phyloP scores from a whole-genome alignment of 1,139 yeast genomes.

The Tardiomyces digboiensis region DNA sequence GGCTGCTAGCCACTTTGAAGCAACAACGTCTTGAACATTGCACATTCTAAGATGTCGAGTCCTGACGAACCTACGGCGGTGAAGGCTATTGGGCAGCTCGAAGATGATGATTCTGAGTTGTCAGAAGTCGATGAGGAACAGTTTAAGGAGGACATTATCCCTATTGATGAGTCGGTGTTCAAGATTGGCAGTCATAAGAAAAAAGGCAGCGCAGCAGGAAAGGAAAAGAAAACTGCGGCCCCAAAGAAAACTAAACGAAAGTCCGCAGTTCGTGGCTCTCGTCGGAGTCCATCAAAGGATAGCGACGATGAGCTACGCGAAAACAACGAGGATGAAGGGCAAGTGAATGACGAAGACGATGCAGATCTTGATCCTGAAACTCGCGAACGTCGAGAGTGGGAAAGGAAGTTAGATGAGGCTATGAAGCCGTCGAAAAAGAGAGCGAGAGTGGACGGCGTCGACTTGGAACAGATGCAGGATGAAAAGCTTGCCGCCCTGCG shows the following conservation, averaged over 20 bases:
- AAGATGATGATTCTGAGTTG: constrained; percentile 21
- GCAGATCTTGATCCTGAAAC: constrained; percentile 31
- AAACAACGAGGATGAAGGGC: constrained; percentile 9
- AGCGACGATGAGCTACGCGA: constrained; percentile 8
- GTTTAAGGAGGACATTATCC: constrained; percentile 21
- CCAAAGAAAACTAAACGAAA: constrained; percentile 2
- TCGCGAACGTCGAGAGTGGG: constrained; percentile 66
- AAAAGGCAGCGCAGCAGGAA: constrained; percentile 3
- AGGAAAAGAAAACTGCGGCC: constrained; percentile 7
- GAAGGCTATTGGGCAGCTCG: background rate
- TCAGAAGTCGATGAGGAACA: constrained; percentile 32
- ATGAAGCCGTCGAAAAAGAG: constrained; percentile 43
- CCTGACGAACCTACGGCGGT: background rate
- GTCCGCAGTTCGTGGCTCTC: background rate
- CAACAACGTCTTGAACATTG: too few relatives aligned
- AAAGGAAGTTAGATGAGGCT: constrained; percentile 72
- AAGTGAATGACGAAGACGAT: constrained; percentile 9
- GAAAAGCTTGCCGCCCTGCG: constrained; percentile 75
- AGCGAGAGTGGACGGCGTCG: constrained; percentile 74
- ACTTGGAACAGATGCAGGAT: constrained; percentile 90
- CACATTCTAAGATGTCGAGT: too few relatives aligned
- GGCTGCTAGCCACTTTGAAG: too few relatives aligned
- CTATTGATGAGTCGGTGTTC: constrained; percentile 32
- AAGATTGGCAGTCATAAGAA: constrained; percentile 31
- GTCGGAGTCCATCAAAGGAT: constrained; percentile 4